Evolutionary conservation across 2,329 filamentous ascomycete genomes (phyloP).

Genomic region (Trichoderma endophyticum): DNA sequence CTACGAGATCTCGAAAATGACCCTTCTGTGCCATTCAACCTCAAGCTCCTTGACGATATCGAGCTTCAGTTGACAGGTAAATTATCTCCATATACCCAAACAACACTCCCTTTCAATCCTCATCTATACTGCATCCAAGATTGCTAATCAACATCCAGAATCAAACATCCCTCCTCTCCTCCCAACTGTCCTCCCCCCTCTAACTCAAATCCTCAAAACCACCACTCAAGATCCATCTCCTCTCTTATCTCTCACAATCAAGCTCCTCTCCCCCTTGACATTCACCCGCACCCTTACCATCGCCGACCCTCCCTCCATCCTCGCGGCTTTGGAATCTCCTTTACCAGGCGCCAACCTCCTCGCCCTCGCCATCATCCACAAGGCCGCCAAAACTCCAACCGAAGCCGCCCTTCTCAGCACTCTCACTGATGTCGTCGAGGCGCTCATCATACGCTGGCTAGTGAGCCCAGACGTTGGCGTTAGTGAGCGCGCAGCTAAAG

Average conservation of each 20-base stretch:
- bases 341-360: conserved; percentile 56
- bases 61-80: conserved; percentile 56
- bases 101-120: neutral
- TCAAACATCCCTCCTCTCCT: conserved; percentile 52
- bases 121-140: neutral
- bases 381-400: conserved; percentile 47
- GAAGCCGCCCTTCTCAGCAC: conserved; percentile 50
- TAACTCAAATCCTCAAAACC: conserved; percentile 51
- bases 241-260: conserved; percentile 52
- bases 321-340: conserved; percentile 52
- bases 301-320: conserved; percentile 49
- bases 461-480: conserved; percentile 52
- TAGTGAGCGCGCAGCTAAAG: conserved; percentile 49
- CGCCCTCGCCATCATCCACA: conserved; percentile 54
- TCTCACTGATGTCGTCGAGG: conserved; percentile 47
- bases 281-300: conserved; percentile 52
- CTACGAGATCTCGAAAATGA: conserved; percentile 48
- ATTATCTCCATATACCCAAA: neutral
- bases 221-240: conserved; percentile 50
- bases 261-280: conserved; percentile 52
- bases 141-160: conserved; percentile 35
- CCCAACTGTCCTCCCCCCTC: conserved; percentile 50
- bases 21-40: conserved; percentile 41
- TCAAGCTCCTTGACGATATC: conserved; percentile 56
- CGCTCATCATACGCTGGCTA: conserved; percentile 52